Percentiles rank a stretch among this genome's conserved stretches.
These are phyloP conservation scores for Lachnellula suecica DNA, from an alignment of 2,329 filamentous ascomycete species.

Conservation along the genomic window DNA sequence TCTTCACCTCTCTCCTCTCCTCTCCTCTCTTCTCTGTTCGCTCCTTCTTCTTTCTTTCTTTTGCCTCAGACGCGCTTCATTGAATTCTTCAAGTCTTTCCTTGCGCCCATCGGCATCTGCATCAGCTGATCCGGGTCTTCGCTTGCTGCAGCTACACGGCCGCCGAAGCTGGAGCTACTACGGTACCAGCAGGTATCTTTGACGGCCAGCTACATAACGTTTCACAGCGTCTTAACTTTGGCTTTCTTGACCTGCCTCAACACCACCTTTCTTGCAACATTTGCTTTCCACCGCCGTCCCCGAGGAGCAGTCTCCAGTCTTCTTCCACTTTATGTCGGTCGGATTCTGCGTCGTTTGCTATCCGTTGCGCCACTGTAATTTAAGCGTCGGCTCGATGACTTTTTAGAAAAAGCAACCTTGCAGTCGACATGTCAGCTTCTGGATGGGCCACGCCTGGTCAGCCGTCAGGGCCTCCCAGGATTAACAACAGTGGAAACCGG, in stretches of 20 bases:
- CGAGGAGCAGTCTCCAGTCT: background rate
- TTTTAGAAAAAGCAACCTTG: constrained; percentile 7
- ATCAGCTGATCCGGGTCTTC: constrained; percentile 5
- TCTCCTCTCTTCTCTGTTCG: background rate
- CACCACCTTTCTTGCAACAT: background rate
- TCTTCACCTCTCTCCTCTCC: background rate
- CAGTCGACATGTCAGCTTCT: constrained; percentile 21
- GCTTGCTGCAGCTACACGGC: constrained; percentile 6
- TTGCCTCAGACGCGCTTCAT: constrained; percentile 1
- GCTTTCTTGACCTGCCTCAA: background rate
- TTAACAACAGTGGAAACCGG: constrained; percentile 17
- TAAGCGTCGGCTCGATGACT: constrained; percentile 15
- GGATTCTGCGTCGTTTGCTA: background rate
- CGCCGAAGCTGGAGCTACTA: background rate
- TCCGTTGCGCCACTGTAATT: background rate
- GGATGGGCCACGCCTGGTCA: constrained; percentile 24
- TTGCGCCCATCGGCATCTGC: constrained; percentile 1
- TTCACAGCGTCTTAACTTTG: constrained; percentile 16
- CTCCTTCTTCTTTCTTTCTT: background rate
- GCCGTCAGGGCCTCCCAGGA: constrained; percentile 10
- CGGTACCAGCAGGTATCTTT: background rate
- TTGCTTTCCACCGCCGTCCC: background rate
- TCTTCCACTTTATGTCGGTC: background rate
- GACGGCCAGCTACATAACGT: constrained; percentile 14
- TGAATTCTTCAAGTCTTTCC: constrained; percentile 7